Conservation (phyloP, 2,329 filamentous ascomycete species). For the Coniosporium tulheliwenetii region DNA sequence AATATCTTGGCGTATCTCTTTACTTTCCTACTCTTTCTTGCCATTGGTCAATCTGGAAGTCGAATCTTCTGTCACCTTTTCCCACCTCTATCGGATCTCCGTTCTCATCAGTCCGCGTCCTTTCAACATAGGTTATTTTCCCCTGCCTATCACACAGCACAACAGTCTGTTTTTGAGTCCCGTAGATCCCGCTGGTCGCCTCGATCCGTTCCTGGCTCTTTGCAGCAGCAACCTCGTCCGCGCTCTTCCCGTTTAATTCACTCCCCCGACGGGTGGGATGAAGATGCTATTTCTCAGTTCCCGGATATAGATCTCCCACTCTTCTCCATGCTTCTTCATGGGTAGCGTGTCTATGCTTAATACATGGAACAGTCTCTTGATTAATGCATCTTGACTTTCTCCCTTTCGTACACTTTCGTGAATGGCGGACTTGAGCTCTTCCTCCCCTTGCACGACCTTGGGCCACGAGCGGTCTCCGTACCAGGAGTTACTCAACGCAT, state of each 20-base stretch:
- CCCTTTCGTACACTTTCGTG: slow-evolving; percentile 23
- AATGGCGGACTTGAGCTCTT: slow-evolving; percentile 34
- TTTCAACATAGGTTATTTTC: slow-evolving; percentile 44
- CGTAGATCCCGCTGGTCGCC: slow-evolving; percentile 37
- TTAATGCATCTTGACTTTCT: slow-evolving; percentile 32
- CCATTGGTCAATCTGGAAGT: slow-evolving; percentile 29
- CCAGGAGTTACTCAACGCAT: slow-evolving; percentile 45
- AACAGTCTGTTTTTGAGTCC: slow-evolving; percentile 49
- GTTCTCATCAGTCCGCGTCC: slow-evolving; percentile 41
- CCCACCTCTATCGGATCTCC: slow-evolving; percentile 29
- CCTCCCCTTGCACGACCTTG: slow-evolving; percentile 44
- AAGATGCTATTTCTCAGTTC: slow-evolving; percentile 45
- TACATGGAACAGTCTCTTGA: slow-evolving; percentile 35
- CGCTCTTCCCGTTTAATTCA: slow-evolving; percentile 20
- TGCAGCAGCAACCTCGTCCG: slow-evolving; percentile 25
- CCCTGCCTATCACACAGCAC: slow-evolving; percentile 40
- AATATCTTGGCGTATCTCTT: no score
- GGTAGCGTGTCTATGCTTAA: slow-evolving; percentile 41
- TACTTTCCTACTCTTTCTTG: background rate
- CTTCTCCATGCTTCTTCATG: slow-evolving; percentile 28
- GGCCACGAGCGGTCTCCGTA: slow-evolving; percentile 45
- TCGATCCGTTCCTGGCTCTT: slow-evolving; percentile 12
- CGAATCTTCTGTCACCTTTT: slow-evolving; percentile 30
- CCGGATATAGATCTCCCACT: slow-evolving; percentile 38
- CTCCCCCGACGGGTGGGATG: slow-evolving; percentile 39